Evolutionary conservation across 768 basidiomycete species (phyloP), one percentile per base, ranked within the genome.

Genomic region (Amanita muscaria): DNA sequence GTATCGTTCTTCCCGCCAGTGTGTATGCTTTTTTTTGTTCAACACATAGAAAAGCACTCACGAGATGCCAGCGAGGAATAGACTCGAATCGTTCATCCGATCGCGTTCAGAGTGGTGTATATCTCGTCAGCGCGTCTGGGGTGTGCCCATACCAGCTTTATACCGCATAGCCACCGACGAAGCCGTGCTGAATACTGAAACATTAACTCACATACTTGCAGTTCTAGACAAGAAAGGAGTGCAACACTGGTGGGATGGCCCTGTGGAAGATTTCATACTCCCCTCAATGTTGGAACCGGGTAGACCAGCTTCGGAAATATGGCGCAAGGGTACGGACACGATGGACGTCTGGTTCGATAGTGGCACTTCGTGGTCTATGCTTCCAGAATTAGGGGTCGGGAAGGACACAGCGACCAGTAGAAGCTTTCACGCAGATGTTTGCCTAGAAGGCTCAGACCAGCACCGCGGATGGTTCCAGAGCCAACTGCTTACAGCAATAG

Each of bases 301-400:
- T 6, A 59, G 52, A 32, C 54, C 60, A 2, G 56, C 60, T 2
- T 68, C 67, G 1, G 63, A 70, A 43, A 62, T 61, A 1, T 92
- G 83, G 79, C 63, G 67, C 37, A 92, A 90, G 59, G 85, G 92
- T 7, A 81, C 77, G 2, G 94, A 99, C 59, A 99, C 94, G 2
- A 91, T 98, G 82, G 94, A 99, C 60, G 94, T 99, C 12, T 99
- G 94, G 94, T 98, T 97, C 53, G 94, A 99, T 63, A 93, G 89
- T 53, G 94, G 94, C 3, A 81, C 87, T 2, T 88, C 92, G 3
- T 99, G 94, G 94, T 81, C 88, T 2, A 74, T 88, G 69, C 64
- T 94, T 14, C 51, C 55, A 5, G 64, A 65, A 29, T 64, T 68
- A 40, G 68, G 61, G 15, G 62, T 65, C 24, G 64, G 59, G 10